Evolutionary conservation across 2,329 filamentous ascomycete genomes (phyloP).

Genomic region (Trichoderma atrobrunneum): DNA sequence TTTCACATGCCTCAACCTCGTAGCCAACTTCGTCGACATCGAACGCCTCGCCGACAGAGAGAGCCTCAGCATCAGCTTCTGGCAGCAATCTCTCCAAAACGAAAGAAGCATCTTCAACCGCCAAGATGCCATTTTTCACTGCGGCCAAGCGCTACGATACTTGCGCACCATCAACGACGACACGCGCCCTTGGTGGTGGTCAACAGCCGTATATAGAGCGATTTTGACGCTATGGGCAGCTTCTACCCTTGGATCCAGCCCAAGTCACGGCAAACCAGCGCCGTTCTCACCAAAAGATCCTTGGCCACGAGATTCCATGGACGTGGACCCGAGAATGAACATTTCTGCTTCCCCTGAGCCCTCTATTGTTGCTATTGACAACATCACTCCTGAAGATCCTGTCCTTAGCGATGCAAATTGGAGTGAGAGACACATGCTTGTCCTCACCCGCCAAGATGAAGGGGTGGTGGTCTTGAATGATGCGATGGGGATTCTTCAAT

Average conservation of each 20-base stretch:
- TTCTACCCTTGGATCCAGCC: conserved; percentile 39
- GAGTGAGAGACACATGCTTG: not conserved
- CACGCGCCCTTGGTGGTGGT: conserved; percentile 67
- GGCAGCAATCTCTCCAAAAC: conserved; percentile 54
- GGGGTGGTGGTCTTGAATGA: not conserved
- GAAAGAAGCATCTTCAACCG: conserved; percentile 62
- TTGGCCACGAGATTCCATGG: not conserved
- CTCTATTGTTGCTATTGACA: not conserved
- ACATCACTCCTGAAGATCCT: not conserved
- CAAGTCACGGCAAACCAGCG: not conserved
- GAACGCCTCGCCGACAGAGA: conserved; percentile 64
- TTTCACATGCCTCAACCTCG: conserved; percentile 65
- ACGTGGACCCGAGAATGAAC: not conserved
- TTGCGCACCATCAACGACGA: conserved; percentile 58
- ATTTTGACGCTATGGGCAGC: conserved; percentile 62
- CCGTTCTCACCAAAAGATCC: not conserved
- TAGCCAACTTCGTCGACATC: conserved; percentile 65
- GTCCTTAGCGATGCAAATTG: not conserved
- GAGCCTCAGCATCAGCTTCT: conserved; percentile 53
- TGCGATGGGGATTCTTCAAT: not conserved
- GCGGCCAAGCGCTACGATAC: conserved; percentile 63
- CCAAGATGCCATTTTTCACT: conserved; percentile 64
- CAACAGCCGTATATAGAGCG: conserved; percentile 67
- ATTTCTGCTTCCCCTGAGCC: not conserved
- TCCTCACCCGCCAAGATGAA: not conserved